phyloP scores from a whole-genome alignment of 78 protist genomes.

The Dictyostelium purpureum region DNA sequence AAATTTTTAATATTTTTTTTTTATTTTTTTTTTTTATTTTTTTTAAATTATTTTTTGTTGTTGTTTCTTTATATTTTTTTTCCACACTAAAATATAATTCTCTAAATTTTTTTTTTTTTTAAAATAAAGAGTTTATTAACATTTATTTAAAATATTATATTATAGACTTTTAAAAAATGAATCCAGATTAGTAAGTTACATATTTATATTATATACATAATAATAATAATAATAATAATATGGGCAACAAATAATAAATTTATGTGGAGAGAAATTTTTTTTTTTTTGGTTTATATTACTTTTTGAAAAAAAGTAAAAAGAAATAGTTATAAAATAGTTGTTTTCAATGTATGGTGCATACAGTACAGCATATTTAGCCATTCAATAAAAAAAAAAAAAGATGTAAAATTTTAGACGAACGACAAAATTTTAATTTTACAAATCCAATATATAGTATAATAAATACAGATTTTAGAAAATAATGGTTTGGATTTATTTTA shows the following conservation, averaged over 20 bases:
- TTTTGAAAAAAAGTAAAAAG: background rate
- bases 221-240: background rate
- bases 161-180: constrained; percentile 26
- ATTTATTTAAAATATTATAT: background rate
- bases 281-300: background rate
- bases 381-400: background rate
- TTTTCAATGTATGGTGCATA: too few species aligned
- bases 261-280: background rate
- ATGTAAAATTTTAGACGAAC: background rate
- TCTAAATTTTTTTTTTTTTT: background rate
- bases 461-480: background rate
- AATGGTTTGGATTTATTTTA: too few species aligned
- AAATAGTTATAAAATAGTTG: too few species aligned
- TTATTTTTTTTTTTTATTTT: background rate
- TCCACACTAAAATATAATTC: background rate
- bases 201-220: too few species aligned
- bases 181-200: constrained; percentile 80
- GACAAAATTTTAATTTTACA: background rate
- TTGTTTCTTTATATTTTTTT: background rate
- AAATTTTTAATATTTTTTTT: too few species aligned
- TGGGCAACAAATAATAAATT: background rate
- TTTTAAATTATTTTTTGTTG: background rate
- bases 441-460: background rate
- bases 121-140: background rate
- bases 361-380: too few species aligned